Evolutionary conservation across 1,284 basidiomycete genomes (phyloP), one percentile per base, ranked within the genome.

Genomic region (Testicularia cyperi): DNA sequence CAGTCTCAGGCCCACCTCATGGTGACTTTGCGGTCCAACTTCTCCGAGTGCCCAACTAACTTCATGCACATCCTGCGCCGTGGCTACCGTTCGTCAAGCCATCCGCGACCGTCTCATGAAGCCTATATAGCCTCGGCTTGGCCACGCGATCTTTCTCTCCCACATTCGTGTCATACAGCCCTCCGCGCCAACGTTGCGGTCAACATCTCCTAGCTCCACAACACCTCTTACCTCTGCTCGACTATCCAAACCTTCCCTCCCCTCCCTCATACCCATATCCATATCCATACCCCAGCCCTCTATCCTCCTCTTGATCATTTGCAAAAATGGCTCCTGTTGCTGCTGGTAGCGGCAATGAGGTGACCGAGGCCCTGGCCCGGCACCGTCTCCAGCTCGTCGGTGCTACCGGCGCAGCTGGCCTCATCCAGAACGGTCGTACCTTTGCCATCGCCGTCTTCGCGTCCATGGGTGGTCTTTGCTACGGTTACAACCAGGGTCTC

Each of bases 381-480:
- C 57, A 55, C 40, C 57, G 52, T 46, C 46, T 61, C 14, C 43
- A 43, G 28, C 54, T 61, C 40, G 57, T 55, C 27, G 57, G 57
- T 18, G 40, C 57, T 14, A 55, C 64, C 1, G 68, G 68, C 12
- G 45, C 61, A 15, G 30, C 29, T 16, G 68, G 68, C 30, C 60
- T 71, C 38, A 20, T 70, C 38, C 47, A 49, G 44, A 71, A 71
- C 36, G 44, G 44, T 10, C 43, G 58, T 19, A 67, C 67, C 35
- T 51, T 62, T 28, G 22, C 46, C 31, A 71, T 70, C 24, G 68
- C 68, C 30, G 45, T 71, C 23, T 71, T 71, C 34, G 88, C 85
- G 0, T 86, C 85, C 13, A 82, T 89, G 62, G 88, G 88, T 4
- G 87, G 88, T 0, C 73, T 89, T 35, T 83, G 86, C 19, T 90